Evolutionary conservation across 1,284 basidiomycete species (phyloP).

Genomic region (Trichosporon coremiiforme): DNA sequence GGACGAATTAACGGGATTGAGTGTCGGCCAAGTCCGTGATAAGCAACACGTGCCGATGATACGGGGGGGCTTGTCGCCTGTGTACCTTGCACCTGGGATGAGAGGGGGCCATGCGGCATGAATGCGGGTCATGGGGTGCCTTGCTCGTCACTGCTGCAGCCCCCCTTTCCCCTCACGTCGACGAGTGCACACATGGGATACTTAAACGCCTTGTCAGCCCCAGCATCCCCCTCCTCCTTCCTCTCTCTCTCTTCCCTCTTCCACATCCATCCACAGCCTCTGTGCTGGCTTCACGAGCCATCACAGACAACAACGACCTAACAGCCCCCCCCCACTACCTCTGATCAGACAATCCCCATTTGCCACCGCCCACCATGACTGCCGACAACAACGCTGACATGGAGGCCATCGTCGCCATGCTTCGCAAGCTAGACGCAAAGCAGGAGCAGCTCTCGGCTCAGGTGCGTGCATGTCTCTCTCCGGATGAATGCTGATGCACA

Average conservation of each 20-base stretch:
- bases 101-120: no score
- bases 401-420: conserved; percentile 39
- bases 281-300: background rate
- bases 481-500: conserved; percentile 6
- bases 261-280: background rate
- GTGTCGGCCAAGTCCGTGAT: conserved; percentile 16
- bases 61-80: conserved; percentile 3
- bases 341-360: background rate
- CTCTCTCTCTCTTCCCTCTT: background rate
- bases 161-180: conserved; percentile 1
- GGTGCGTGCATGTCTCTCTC: conserved; percentile 32
- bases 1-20: background rate
- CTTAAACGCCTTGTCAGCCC: background rate
- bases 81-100: no score
- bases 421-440: conserved; percentile 44
- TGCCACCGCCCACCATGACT: conserved; percentile 15
- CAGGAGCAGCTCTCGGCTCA: conserved; percentile 45
- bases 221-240: conserved; percentile 2
- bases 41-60: conserved; percentile 19
- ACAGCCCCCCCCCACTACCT: conserved; percentile 3
- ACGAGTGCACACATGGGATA: conserved; percentile 6
- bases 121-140: conserved; percentile 9
- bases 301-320: background rate
- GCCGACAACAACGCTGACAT: conserved; percentile 35
- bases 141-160: no score